Conservation (phyloP, 2,329 filamentous ascomycete genomes). For the Alternaria sp. region DNA sequence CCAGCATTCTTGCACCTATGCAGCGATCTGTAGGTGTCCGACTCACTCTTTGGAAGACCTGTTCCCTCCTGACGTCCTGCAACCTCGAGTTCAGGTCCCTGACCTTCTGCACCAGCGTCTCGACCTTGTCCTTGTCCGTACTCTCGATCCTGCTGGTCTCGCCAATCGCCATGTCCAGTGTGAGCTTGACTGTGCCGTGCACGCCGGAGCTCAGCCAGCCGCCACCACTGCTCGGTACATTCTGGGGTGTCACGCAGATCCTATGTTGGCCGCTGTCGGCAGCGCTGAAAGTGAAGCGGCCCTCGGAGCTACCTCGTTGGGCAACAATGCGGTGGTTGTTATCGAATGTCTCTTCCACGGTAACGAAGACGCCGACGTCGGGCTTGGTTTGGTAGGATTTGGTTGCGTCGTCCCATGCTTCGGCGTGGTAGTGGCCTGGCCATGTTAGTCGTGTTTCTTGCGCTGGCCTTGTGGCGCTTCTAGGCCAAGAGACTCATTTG, state of each 20-base stretch:
- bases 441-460: constrained; percentile 17
- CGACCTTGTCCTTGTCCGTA: constrained; percentile 90
- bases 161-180: constrained; percentile 90
- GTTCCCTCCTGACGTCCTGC: constrained; percentile 89
- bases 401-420: constrained; percentile 79
- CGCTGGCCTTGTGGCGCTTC: too few species aligned
- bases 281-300: constrained; percentile 95
- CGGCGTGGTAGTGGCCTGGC: constrained; percentile 81
- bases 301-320: constrained; percentile 77
- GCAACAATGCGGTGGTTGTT: constrained; percentile 96
- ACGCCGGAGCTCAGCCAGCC: constrained; percentile 76
- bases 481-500: not conserved
- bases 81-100: constrained; percentile 88
- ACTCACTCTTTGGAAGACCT: constrained; percentile 90
- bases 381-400: constrained; percentile 76
- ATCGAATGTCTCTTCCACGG: constrained; percentile 96
- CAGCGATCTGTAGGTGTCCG: not conserved
- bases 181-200: constrained; percentile 82
- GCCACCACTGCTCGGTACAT: constrained; percentile 70
- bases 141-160: constrained; percentile 94
- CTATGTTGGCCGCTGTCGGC: constrained; percentile 95
- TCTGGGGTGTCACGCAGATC: constrained; percentile 90
- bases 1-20: not conserved
- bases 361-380: constrained; percentile 85
- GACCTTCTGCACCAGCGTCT: constrained; percentile 87